Base-by-base conservation (phyloP, 2,329 filamentous ascomycete species). In the Sporothrix humicola region DNA sequence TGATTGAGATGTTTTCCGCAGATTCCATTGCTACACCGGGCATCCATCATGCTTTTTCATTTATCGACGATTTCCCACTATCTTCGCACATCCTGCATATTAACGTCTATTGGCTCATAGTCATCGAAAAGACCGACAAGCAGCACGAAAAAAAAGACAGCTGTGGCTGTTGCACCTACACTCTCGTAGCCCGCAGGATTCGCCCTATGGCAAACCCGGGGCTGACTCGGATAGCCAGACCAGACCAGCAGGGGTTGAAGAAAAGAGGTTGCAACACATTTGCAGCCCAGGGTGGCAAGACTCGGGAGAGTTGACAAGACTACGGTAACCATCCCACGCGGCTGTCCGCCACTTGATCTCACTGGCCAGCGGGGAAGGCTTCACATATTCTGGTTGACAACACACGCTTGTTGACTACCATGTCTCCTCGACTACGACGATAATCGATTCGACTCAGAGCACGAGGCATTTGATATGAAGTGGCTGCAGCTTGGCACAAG, bases 401-500 rank as follows among this genome's bases (percentile, higher is more conserved):
- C 44, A 6, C 20, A 37, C 37, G 44, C 9, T 44, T 23, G 13
- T 23, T 37, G 13, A 23, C n/a, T 20, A 3, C 17, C 59, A 9
- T 65, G 3, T 10, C 59, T 44, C 46, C n/a, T 1, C 59, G n/a
- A n/a, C n/a, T 4, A 65, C 46, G n/a, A 4, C n/a, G 3, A 65
- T 9, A 15, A 42, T 59, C 5, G 10, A 23, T n/a, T 65, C n/a
- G 9, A 65, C 37, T 15, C 59, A 42, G 37, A 65, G 7, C 59
- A 10, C 59, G 44, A 15, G 59, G 42, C 37, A 7, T 23, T 46
- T 65, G 59, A 15, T 37, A 10, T 65, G 4, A n/a, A 65, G 59
- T 46, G 59, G 17, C n/a, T 23, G 59, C 59, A 65, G 37, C 59
- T 65, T 46, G 59, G 37, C 37, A 65, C 42, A 20, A 9, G n/a